These are phyloP conservation scores for Sclerotinia subarctica DNA, from an alignment of 2,329 filamentous ascomycete species.

Conservation along the genomic window DNA sequence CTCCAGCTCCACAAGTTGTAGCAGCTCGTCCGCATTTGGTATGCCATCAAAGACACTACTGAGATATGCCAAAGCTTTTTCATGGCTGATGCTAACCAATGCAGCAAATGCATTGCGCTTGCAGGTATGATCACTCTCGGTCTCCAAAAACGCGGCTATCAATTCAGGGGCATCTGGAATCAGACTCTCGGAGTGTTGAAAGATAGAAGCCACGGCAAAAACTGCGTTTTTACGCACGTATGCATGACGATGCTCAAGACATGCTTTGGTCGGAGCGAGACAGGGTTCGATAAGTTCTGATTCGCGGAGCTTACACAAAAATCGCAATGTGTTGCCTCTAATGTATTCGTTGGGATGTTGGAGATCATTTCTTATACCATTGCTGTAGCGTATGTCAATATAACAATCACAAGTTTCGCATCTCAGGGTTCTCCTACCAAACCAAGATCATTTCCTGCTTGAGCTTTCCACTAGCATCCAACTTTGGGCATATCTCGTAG, in stretches of 20 bases:
- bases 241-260: conserved; percentile 92
- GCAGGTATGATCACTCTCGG: conserved; percentile 90
- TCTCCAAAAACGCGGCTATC: conserved; percentile 82
- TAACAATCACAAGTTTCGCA: not conserved
- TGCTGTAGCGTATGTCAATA: conserved; percentile 53
- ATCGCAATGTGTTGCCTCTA: conserved; percentile 94
- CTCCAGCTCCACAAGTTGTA: conserved; percentile 91
- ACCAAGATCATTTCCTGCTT: conserved; percentile 99
- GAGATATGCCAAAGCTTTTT: conserved; percentile 85
- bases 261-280: conserved; percentile 85
- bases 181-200: conserved; percentile 81
- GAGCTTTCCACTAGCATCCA: conserved; percentile 85
- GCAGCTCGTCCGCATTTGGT: conserved; percentile 86
- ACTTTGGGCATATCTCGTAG: conserved; percentile 98
- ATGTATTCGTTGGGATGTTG: conserved; percentile 99
- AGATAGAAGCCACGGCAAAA: conserved; percentile 90
- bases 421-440: conserved; percentile 59
- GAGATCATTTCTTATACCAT: conserved; percentile 95
- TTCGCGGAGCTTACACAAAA: conserved; percentile 93
- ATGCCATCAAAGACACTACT: conserved; percentile 89
- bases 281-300: conserved; percentile 94
- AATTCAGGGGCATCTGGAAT: conserved; percentile 96
- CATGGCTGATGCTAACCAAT: conserved; percentile 85
- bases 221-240: conserved; percentile 99
- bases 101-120: conserved; percentile 97